Evolutionary conservation across 202 grass and related monocot genomes (phyloP).

Genomic region (Hordeum pubiflorum): DNA sequence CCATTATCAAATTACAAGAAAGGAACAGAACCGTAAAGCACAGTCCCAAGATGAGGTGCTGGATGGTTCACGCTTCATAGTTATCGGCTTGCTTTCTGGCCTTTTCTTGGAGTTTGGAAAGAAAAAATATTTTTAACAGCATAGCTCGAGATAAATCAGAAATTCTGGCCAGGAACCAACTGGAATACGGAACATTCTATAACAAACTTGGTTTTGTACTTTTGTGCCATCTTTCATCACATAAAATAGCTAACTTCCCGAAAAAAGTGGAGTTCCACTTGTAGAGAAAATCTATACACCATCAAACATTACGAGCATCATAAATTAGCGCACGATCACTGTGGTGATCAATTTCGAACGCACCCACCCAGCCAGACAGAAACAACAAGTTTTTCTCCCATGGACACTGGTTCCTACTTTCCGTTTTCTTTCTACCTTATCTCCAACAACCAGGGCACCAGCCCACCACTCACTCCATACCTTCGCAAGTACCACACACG

Average conservation of each 20-base stretch:
- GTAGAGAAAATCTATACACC: neutral
- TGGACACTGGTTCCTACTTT: neutral
- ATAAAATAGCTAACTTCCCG: neutral
- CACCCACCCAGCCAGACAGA: neutral
- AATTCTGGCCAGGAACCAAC: constrained; percentile 6
- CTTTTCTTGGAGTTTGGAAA: neutral
- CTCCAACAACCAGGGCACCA: neutral
- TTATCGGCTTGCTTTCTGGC: constrained; percentile 8
- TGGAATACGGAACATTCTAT: neutral
- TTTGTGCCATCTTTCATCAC: neutral
- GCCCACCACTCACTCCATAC: neutral
- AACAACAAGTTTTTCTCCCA: neutral
- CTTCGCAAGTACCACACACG: neutral
- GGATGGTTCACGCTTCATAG: constrained; percentile 12
- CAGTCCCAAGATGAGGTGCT: neutral
- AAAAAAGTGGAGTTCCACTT: constrained; percentile 3
- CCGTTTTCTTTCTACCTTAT: neutral
- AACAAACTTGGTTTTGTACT: neutral
- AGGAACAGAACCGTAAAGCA: constrained; percentile 14
- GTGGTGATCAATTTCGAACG: neutral
- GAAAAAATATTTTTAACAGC: neutral
- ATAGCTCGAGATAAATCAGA: neutral
- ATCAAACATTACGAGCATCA: neutral
- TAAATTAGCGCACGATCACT: neutral
- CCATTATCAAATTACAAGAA: constrained; percentile 14